Evolutionary conservation across 2,329 filamentous ascomycete species (phyloP), one percentile per base, ranked within the genome.

Genomic region (Colletotrichum sojae): DNA sequence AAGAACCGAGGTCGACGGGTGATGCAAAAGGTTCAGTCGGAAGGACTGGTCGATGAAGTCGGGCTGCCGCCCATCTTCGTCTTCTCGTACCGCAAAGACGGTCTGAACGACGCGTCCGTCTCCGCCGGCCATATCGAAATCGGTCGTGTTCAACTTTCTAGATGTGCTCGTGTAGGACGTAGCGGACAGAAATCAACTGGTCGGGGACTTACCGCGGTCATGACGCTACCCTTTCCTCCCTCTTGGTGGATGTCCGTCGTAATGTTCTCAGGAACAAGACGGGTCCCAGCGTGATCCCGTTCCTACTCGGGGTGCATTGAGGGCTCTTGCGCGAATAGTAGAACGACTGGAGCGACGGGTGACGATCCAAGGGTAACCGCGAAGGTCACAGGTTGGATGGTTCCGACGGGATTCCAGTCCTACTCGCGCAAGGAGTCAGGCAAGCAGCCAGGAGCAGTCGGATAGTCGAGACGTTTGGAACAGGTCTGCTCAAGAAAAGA

Each of bases 371-470:
- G 48, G 12, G 4, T 13, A 36, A 53, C 3, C 20, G 40, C 12
- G n/a, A 53, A 65, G 25, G n/a, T 27, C 15, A 53, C 31, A 36
- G 15, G 13, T 36, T 48, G 48, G 46, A 65, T 27, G 63, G 63
- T 65, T 60, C 63, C 55, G 63, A 53, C 63, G 55, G 63, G 48
- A 60, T 65, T n/a, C 63, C 39, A 52, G 48, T 60, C 63, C 63
- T 65, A 60, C 63, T 65, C 46, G 55, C 18, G 15, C 18, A 60
- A 45, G 6, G 39, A 65, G 63, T 65, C 63, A 18, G 39, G 46
- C 63, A 65, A 60, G 55, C 63, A 65, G 46, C 39, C 63, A 59
- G 25, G 63, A 46, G 55, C 55, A 60, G 63, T 46, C 22, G 48
- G 39, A 31, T 31, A 6, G 45, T 25, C 18, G 25, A 25, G n/a